Evolutionary conservation across 179 eudicot genomes (phyloP).

Genomic region (Corrigiola litoralis): DNA sequence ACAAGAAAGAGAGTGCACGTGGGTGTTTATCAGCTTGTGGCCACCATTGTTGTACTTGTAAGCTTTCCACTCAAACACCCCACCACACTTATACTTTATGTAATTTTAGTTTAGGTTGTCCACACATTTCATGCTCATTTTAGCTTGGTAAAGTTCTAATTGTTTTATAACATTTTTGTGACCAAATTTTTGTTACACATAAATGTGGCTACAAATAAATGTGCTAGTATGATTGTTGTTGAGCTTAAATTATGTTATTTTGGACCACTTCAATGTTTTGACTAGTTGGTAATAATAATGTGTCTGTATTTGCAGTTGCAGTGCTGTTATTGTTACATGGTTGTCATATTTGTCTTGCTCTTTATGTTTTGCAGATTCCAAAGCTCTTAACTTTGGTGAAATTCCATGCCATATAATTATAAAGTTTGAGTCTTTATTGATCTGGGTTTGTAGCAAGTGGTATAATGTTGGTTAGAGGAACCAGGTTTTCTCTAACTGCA

Average conservation of each 20-base stretch:
- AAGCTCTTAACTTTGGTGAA: constrained; percentile 1
- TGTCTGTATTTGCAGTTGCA: constrained; percentile 22
- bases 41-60: constrained; percentile 33
- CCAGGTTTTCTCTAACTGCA: constrained; percentile 9
- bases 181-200: constrained; percentile 14
- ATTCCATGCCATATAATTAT: background rate
- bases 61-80: constrained; percentile 27
- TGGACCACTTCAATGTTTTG: constrained; percentile 27
- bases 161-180: background rate
- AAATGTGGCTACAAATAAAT: constrained; percentile 11
- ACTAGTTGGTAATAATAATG: constrained; percentile 21
- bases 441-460: constrained; percentile 12
- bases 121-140: constrained; percentile 9
- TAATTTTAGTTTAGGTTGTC: constrained; percentile 1
- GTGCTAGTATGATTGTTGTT: background rate
- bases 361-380: constrained; percentile 25
- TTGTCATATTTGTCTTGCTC: constrained; percentile 34
- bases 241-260: constrained; percentile 12
- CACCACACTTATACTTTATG: background rate
- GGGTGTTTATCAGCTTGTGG: constrained; percentile 28
- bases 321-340: constrained; percentile 15
- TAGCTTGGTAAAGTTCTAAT: background rate
- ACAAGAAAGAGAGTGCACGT: constrained; percentile 17
- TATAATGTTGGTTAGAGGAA: constrained; percentile 45
- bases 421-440: constrained; percentile 14